Evolutionary conservation across 2,329 filamentous ascomycete genomes (phyloP).

Genomic region (Aspergillus amoenus): DNA sequence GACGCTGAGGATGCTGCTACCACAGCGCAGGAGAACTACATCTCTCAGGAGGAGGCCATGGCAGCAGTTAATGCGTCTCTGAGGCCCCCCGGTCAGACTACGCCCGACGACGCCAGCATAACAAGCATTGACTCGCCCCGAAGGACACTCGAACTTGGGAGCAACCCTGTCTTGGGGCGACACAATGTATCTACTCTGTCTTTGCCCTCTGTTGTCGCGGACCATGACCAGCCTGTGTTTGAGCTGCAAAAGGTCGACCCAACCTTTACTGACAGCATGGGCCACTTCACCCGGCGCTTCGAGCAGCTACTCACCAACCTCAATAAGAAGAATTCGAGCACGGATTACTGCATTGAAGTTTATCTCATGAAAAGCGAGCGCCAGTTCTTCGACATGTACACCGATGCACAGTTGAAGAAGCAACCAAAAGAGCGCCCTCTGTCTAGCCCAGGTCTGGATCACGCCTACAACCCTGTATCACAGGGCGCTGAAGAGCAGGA

Average conservation of each 20-base stretch:
- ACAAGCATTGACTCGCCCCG: slow-evolving; percentile 27
- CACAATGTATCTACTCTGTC: slow-evolving; percentile 37
- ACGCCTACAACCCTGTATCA: too few relatives aligned
- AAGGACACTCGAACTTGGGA: slow-evolving; percentile 26
- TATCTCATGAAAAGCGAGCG: slow-evolving; percentile 66
- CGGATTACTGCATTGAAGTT: slow-evolving; percentile 62
- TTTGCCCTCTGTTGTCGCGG: slow-evolving; percentile 59
- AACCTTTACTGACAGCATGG: slow-evolving; percentile 65
- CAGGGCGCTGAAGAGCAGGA: too few relatives aligned
- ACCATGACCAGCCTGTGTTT: slow-evolving; percentile 50
- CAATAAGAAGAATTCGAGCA: slow-evolving; percentile 57
- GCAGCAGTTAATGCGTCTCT: not conserved
- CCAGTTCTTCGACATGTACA: slow-evolving; percentile 62
- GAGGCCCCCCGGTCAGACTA: not conserved
- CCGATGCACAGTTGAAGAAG: slow-evolving; percentile 58
- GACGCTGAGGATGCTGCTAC: not conserved
- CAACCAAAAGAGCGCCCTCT: slow-evolving; percentile 26
- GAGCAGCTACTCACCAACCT: slow-evolving; percentile 57
- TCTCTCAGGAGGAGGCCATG: not conserved
- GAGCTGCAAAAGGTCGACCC: slow-evolving; percentile 67
- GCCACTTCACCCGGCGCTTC: slow-evolving; percentile 60
- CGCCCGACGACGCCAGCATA: slow-evolving; percentile 20
- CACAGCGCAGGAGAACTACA: not conserved
- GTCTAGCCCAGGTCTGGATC: too few relatives aligned
- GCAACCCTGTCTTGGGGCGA: too few relatives aligned